These are phyloP conservation scores for Anastatica hierochuntica DNA, from an alignment of 345 rosid genomes.

Conservation along the genomic window DNA sequence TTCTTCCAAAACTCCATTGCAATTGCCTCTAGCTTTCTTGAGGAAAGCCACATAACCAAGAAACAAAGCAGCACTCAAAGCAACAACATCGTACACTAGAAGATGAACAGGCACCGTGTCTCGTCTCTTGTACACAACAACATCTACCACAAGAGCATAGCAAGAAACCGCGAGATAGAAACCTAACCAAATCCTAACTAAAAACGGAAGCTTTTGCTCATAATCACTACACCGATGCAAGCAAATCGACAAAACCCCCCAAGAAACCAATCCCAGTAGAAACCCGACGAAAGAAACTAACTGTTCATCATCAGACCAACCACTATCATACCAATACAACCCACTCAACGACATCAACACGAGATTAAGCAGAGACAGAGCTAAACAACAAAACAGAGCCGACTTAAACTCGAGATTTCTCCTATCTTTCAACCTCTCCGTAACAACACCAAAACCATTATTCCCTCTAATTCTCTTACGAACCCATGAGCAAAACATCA, in stretches of 20 bases:
- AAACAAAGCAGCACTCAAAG: conserved; percentile 33
- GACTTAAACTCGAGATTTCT: conserved; percentile 28
- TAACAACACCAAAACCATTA: conserved; percentile 3
- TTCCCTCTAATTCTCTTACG: conserved; percentile 22
- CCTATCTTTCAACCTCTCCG: conserved; percentile 13
- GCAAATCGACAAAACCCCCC: conserved; percentile 44
- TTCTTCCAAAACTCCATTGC: conserved; percentile 28
- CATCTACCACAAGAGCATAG: conserved; percentile 49
- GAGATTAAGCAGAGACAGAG: conserved; percentile 45
- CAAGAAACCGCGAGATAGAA: conserved; percentile 47
- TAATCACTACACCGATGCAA: conserved; percentile 28
- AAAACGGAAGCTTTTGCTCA: conserved; percentile 37
- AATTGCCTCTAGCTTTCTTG: conserved; percentile 23
- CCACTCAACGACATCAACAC: conserved; percentile 41
- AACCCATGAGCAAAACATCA: conserved; percentile 28
- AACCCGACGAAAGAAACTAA: conserved; percentile 46
- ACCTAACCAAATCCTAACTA: conserved; percentile 63
- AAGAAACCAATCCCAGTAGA: conserved; percentile 38
- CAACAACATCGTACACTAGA: conserved; percentile 32
- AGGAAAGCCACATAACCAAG: conserved; percentile 41
- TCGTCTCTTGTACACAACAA: conserved; percentile 31
- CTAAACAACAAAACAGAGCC: conserved; percentile 40
- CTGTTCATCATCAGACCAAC: conserved; percentile 39
- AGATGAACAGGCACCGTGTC: conserved; percentile 19
- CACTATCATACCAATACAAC: conserved; percentile 54